These are phyloP conservation scores for Diaporthe nobilis DNA, from an alignment of 2,329 filamentous ascomycete species.

Conservation along the genomic window DNA sequence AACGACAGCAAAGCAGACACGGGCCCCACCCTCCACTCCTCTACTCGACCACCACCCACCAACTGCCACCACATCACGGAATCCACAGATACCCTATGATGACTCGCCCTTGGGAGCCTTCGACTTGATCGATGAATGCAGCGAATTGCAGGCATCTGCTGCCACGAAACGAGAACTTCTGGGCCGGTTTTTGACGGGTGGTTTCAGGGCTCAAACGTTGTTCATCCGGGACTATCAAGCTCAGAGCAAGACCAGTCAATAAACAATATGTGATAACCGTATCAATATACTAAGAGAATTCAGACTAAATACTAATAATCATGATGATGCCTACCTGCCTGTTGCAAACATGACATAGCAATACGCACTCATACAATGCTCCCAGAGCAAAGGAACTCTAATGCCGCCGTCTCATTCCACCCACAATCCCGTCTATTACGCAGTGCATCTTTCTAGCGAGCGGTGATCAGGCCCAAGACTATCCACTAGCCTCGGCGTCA, in stretches of 20 bases:
- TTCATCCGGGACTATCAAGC: not conserved
- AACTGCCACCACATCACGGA: not conserved
- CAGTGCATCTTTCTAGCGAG: not conserved
- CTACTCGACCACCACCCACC: not conserved
- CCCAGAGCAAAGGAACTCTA: constrained; percentile 20
- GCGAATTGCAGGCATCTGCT: not conserved
- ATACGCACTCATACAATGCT: not conserved
- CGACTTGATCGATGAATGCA: not conserved
- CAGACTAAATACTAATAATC: constrained; percentile 8
- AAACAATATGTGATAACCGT: not conserved
- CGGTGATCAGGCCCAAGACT: not conserved
- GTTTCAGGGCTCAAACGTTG: not conserved
- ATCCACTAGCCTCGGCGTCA: not conserved
- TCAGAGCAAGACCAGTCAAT: not conserved
- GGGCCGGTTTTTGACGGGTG: not conserved
- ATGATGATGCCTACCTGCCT: not conserved
- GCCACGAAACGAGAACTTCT: too few relatives aligned
- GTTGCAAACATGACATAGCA: not conserved
- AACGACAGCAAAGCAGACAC: not conserved
- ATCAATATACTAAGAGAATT: not conserved
- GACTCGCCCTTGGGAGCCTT: not conserved
- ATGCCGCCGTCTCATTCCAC: not conserved
- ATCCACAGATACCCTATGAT: not conserved
- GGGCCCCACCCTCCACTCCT: not conserved
- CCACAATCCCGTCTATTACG: not conserved